phyloP scores from a whole-genome alignment of 2,329 filamentous ascomycete species.

The Xylaria sp. region DNA sequence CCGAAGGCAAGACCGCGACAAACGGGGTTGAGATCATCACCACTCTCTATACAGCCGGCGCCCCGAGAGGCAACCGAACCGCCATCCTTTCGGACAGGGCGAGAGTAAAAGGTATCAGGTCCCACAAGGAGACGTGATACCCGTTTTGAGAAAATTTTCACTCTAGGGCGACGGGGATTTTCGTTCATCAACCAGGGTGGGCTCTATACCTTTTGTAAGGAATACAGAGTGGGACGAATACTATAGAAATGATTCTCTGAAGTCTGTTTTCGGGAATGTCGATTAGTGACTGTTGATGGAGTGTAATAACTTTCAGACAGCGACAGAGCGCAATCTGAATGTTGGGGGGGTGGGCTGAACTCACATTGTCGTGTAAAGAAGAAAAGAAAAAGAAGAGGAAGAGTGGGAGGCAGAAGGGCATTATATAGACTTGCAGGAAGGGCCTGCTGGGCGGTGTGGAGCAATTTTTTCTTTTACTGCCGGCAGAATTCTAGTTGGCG shows the following conservation, averaged over 20 bases:
- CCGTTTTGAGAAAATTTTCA: constrained; percentile 68
- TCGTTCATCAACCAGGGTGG: constrained; percentile 94
- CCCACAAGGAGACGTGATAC: constrained; percentile 52
- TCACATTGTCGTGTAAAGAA: constrained; percentile 72
- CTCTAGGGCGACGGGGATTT: constrained; percentile 91
- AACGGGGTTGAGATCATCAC: constrained; percentile 93
- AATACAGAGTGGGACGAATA: constrained; percentile 93
- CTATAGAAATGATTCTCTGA: constrained; percentile 97
- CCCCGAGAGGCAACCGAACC: constrained; percentile 50
- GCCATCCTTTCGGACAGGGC: constrained; percentile 71
- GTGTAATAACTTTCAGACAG: background rate
- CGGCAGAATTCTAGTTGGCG: constrained; percentile 33
- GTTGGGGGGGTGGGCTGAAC: constrained; percentile 54
- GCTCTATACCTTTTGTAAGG: constrained; percentile 91
- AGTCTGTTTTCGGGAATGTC: constrained; percentile 40
- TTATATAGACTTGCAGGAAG: constrained; percentile 54
- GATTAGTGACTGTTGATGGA: constrained; percentile 29
- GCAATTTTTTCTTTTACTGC: constrained; percentile 30
- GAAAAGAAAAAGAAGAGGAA: constrained; percentile 55
- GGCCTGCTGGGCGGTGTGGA: constrained; percentile 36
- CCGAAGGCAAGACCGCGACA: constrained; percentile 76
- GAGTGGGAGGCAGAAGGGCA: constrained; percentile 41
- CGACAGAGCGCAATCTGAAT: constrained; percentile 29
- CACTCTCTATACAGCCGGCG: constrained; percentile 79
- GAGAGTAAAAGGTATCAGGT: constrained; percentile 60